Percentiles rank a stretch among this genome's conserved stretches.
phyloP scores from a whole-genome alignment of 2,329 filamentous ascomycete species.

The Ophiostoma quercus region DNA sequence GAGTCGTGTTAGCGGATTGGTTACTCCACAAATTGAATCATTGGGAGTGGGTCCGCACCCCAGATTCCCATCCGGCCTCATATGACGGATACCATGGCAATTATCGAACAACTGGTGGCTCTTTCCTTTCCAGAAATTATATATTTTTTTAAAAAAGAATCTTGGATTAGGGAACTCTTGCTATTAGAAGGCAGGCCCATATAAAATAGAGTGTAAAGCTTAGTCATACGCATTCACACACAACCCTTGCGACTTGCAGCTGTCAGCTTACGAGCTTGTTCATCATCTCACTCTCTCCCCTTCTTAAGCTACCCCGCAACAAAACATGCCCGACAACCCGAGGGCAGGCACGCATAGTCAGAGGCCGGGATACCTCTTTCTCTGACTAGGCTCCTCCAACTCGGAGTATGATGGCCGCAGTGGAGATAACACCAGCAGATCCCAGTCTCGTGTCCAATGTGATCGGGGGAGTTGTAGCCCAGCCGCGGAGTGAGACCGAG shows the following conservation, averaged over 20 bases:
- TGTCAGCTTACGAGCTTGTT: neutral
- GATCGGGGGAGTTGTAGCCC: no score
- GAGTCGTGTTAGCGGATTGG: constrained; percentile 22
- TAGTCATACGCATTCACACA: neutral
- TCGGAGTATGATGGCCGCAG: constrained; percentile 1
- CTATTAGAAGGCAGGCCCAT: neutral
- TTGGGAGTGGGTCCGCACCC: neutral
- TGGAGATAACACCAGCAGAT: neutral
- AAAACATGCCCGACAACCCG: neutral
- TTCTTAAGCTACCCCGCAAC: neutral
- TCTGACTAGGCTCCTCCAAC: neutral
- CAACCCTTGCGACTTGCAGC: neutral
- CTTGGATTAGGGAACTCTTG: no score
- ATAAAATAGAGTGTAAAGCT: neutral
- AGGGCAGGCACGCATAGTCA: neutral
- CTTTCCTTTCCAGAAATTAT: neutral
- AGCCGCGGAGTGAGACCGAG: neutral
- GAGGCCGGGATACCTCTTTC: neutral
- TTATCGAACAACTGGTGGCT: neutral
- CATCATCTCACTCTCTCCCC: neutral
- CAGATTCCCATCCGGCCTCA: neutral
- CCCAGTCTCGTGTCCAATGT: neutral
- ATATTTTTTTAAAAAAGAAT: neutral
- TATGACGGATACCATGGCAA: neutral
- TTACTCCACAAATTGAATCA: neutral